Percentiles rank a stretch among this genome's conserved stretches.
Evolutionary conservation across 169 alveolate species (phyloP).

Genomic region (Plasmodium cynomolgi): DNA sequence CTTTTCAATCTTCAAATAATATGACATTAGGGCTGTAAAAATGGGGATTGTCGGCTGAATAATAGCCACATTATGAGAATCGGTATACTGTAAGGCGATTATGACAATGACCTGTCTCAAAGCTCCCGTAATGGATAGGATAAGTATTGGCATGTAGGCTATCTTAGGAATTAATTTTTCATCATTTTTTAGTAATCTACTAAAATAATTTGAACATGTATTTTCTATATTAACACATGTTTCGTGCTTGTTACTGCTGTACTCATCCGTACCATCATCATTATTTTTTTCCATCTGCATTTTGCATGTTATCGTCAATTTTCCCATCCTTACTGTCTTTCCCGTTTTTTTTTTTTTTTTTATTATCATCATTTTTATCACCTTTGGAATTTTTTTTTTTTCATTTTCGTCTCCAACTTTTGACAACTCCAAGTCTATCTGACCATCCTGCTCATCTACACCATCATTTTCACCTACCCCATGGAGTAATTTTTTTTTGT

Average conservation of each 20-base stretch:
- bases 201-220: conserved; percentile 7
- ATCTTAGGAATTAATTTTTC: conserved; percentile 52
- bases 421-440: conserved; percentile 1
- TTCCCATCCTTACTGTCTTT: not conserved
- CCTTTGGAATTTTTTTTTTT: not conserved
- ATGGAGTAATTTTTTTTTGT: conserved; percentile 48
- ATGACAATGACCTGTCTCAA: conserved; percentile 77
- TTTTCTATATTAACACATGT: not conserved
- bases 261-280: not conserved
- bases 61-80: conserved; percentile 72
- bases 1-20: conserved; percentile 72
- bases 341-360: not conserved
- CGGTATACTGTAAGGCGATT: conserved; percentile 73
- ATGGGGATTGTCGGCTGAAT: conserved; percentile 79
- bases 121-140: conserved; percentile 77
- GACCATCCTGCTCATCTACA: not conserved
- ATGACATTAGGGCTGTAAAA: conserved; percentile 78
- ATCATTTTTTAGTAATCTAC: conserved; percentile 4
- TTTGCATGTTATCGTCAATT: not conserved
- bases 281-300: not conserved
- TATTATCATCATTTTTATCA: not conserved
- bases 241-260: not conserved
- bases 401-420: not conserved
- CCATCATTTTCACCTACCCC: not conserved
- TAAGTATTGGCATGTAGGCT: conserved; percentile 53